A percentile compares a stretch with the other conserved stretches of the same genome.
phyloP scores from a whole-genome alignment of 805 yeast genomes.

The Vanderwaltozyma yarrowii region DNA sequence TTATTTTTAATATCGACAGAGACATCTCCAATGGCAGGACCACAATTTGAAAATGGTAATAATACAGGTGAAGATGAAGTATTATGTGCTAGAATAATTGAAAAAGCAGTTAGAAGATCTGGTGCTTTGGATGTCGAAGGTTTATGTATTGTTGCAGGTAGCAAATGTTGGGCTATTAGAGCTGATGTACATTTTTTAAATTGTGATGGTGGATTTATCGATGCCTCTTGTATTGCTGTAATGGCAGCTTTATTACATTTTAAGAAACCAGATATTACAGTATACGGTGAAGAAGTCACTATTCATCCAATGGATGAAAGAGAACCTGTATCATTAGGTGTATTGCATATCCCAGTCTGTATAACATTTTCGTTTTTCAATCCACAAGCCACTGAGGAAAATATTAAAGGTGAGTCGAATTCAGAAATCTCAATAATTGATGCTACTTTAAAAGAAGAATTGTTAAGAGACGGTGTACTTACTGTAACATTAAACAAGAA shows the following conservation, averaged over 20 bases:
- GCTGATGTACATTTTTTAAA: conserved; percentile 85
- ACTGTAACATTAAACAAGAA: conserved; percentile 84
- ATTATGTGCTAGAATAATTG: conserved; percentile 70
- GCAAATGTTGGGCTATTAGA: conserved; percentile 81
- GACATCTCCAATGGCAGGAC: conserved; percentile 81
- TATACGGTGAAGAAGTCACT: conserved; percentile 52
- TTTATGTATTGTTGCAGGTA: conserved; percentile 83
- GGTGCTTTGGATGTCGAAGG: conserved; percentile 87
- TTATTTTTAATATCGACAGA: conserved; percentile 76
- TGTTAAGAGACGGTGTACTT: conserved; percentile 63
- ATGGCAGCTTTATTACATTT: conserved; percentile 79
- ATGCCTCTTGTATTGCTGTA: conserved; percentile 83
- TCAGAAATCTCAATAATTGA: conserved; percentile 61
- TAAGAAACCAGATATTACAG: conserved; percentile 72
- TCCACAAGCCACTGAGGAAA: conserved; percentile 52
- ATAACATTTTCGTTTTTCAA: conserved; percentile 82
- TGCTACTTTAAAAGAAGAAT: conserved; percentile 69
- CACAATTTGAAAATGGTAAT: conserved; percentile 65
- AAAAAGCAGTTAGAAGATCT: conserved; percentile 84
- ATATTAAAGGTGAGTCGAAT: conserved; percentile 55
- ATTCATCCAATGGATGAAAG: conserved; percentile 68
- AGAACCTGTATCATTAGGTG: conserved; percentile 76
- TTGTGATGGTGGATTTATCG: conserved; percentile 89
- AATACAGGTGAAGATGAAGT: conserved; percentile 71
- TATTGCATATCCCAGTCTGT: conserved; percentile 84